Conservation (phyloP, 2,329 filamentous ascomycete species). For the Hymenoscyphus repandus region DNA sequence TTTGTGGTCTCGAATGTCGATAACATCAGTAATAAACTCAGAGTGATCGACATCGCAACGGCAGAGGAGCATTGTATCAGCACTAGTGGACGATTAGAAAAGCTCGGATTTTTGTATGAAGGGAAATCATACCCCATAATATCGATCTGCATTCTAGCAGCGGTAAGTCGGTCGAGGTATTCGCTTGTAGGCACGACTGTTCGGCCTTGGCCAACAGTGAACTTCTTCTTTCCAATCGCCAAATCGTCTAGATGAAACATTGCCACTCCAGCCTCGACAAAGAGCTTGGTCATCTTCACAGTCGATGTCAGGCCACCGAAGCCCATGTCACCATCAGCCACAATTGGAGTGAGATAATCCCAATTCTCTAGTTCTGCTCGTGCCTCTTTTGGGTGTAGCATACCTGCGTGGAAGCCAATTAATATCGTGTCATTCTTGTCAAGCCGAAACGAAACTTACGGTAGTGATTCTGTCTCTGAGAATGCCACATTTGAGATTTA, state of each 20-base stretch:
- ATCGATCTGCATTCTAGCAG: conserved; percentile 36
- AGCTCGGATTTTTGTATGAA: no score
- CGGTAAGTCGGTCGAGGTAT: conserved; percentile 33
- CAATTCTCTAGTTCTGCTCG: conserved; percentile 33
- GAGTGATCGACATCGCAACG: conserved; percentile 36
- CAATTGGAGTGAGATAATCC: conserved; percentile 37
- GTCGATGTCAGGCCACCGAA: conserved; percentile 37
- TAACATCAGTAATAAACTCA: conserved; percentile 36
- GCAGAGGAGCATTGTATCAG: conserved; percentile 35
- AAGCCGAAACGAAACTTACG: conserved; percentile 11
- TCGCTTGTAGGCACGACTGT: conserved; percentile 38
- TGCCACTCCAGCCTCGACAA: conserved; percentile 39
- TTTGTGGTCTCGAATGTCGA: conserved; percentile 36
- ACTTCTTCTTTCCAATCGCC: conserved; percentile 40
- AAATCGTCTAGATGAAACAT: conserved; percentile 41
- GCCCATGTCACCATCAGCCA: conserved; percentile 40
- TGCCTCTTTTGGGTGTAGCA: conserved; percentile 29
- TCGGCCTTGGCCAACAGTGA: conserved; percentile 36
- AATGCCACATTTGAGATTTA: conserved; percentile 37
- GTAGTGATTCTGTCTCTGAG: conserved; percentile 37
- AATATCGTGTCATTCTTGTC: neutral
- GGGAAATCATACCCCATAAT: conserved; percentile 30
- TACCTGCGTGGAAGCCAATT: neutral
- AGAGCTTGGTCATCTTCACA: conserved; percentile 37
- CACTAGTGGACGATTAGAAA: conserved; percentile 17